Conservation (phyloP, 441 rosid species). For the Aleurites moluccanus region DNA sequence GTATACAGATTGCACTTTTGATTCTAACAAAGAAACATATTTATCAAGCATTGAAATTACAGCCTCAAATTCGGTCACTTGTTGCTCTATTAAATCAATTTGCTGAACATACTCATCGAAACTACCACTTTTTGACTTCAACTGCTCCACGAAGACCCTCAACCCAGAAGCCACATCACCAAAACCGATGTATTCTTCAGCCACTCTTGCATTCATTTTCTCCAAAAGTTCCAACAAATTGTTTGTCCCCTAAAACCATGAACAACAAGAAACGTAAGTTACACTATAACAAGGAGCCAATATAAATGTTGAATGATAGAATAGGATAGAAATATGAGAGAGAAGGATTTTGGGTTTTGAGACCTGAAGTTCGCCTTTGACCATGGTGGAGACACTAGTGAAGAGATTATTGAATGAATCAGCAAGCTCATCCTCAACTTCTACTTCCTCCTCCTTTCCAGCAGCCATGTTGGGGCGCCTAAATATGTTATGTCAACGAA, state of each 20-base stretch:
- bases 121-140: constrained; percentile 60
- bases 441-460: constrained; percentile 21
- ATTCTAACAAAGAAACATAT: constrained; percentile 66
- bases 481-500: neutral
- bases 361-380: constrained; percentile 82
- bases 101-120: constrained; percentile 70
- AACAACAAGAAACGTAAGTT: neutral
- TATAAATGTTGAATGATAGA: neutral
- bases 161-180: constrained; percentile 83
- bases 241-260: constrained; percentile 53
- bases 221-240: constrained; percentile 66
- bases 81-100: constrained; percentile 73
- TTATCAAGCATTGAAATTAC: constrained; percentile 79
- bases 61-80: constrained; percentile 76
- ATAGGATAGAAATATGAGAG: neutral
- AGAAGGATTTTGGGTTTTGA: neutral
- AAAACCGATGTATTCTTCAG: constrained; percentile 61
- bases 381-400: constrained; percentile 64
- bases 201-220: constrained; percentile 80
- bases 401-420: constrained; percentile 67
- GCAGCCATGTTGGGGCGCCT: constrained; percentile 6
- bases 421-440: constrained; percentile 50
- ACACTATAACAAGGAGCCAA: neutral
- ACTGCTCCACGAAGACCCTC: constrained; percentile 71
- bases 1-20: constrained; percentile 44